Evolutionary conservation across 306 rosid species (phyloP).

Genomic region (Castanea sativa): DNA sequence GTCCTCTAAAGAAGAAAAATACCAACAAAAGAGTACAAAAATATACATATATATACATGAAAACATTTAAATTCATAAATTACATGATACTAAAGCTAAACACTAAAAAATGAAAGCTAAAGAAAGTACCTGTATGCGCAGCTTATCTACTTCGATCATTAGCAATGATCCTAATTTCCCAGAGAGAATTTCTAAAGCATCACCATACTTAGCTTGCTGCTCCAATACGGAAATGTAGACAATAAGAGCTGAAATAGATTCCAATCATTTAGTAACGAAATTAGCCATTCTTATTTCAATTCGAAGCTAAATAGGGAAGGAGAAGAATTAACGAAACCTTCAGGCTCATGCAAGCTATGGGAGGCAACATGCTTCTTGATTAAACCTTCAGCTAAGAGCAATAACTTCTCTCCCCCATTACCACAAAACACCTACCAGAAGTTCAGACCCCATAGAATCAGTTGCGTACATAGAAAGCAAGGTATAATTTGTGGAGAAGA

Average conservation of each 20-base stretch:
- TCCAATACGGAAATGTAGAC: constrained; percentile 88
- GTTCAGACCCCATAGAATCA: constrained; percentile 28
- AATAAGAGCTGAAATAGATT: constrained; percentile 69
- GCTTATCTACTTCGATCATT: constrained; percentile 83
- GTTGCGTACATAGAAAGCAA: not conserved
- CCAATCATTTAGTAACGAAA: constrained; percentile 18
- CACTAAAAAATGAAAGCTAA: constrained; percentile 13
- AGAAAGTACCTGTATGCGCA: constrained; percentile 84
- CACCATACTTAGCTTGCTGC: constrained; percentile 89
- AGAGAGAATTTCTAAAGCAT: constrained; percentile 86
- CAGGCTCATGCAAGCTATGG: constrained; percentile 93
- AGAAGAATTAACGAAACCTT: constrained; percentile 49
- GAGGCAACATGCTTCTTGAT: constrained; percentile 88
- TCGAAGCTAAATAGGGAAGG: constrained; percentile 6
- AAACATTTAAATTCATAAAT: not conserved
- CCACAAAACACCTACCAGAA: constrained; percentile 69
- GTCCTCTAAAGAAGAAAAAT: not conserved
- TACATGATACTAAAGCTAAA: not conserved
- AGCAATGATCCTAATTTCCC: constrained; percentile 87
- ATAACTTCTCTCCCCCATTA: constrained; percentile 83
- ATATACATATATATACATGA: not conserved
- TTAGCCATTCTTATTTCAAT: constrained; percentile 9
- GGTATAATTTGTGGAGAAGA: not conserved
- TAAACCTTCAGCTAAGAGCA: constrained; percentile 90
- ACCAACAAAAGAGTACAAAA: not conserved